Conservation (phyloP, 495 filamentous ascomycete genomes). For the Tuber brumale region DNA sequence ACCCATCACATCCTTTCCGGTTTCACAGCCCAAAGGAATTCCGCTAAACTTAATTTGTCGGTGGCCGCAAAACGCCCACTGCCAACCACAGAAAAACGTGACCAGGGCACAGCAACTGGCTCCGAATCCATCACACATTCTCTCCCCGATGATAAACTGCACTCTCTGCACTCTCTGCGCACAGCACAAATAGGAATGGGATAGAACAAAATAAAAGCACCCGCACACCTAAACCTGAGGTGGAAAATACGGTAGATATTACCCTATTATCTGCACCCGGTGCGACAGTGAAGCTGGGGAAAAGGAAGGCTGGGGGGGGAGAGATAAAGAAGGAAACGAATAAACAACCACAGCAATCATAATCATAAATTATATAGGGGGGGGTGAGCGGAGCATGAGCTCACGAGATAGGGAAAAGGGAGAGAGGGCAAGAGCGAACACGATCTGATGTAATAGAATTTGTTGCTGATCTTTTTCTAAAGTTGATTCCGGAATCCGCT, state of each 20-base stretch:
- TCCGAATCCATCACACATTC: not conserved
- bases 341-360: not conserved
- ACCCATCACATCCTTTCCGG: slow-evolving; percentile 9
- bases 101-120: slow-evolving; percentile 8
- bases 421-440: not conserved
- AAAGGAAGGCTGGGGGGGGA: not conserved
- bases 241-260: not conserved
- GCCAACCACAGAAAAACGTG: slow-evolving; percentile 38
- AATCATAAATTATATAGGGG: not conserved
- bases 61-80: slow-evolving; percentile 22
- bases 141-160: not conserved
- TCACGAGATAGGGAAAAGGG: not conserved
- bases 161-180: not conserved
- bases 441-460: not conserved
- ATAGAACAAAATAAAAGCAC: not conserved
- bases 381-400: not conserved
- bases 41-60: slow-evolving; percentile 1
- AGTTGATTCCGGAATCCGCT: not conserved
- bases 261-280: not conserved
- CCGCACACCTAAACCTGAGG: not conserved
- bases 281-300: not conserved
- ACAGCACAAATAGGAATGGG: not conserved
- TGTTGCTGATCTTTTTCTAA: slow-evolving; percentile 3
- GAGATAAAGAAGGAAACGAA: not conserved
- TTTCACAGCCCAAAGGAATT: slow-evolving; percentile 7